Conservation (phyloP, 345 rosid genomes). For the Heritiera fomes region DNA sequence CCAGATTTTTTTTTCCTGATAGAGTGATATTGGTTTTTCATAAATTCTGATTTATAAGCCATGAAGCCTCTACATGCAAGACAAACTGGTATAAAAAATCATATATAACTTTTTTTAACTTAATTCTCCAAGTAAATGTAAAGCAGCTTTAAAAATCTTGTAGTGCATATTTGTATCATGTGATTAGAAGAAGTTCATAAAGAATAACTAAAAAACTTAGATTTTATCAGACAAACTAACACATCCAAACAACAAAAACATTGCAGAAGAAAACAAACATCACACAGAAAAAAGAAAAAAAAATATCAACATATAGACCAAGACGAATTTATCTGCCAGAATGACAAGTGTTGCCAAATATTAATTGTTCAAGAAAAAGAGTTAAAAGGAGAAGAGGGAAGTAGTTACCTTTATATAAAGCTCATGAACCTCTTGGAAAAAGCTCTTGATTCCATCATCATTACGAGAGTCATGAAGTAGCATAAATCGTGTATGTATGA, state of each 20-base stretch:
- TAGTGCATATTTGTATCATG: neutral
- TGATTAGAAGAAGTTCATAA: neutral
- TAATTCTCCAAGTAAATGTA: neutral
- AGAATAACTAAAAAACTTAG: neutral
- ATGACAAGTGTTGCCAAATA: neutral
- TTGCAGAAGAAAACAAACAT: neutral
- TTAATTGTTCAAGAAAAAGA: neutral
- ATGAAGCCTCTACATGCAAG: neutral
- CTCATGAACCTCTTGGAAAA: conserved; percentile 85
- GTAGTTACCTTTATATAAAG: conserved; percentile 61
- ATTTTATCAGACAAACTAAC: neutral
- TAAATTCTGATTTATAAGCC: neutral
- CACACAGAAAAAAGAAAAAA: neutral
- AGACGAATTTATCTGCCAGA: neutral
- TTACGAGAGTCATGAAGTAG: conserved; percentile 95
- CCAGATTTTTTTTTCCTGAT: neutral
- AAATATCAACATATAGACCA: neutral
- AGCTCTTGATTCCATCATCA: conserved; percentile 97
- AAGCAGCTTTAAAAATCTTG: neutral
- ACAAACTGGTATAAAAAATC: neutral
- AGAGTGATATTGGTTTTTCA: neutral
- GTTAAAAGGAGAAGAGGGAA: neutral
- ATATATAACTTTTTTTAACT: neutral
- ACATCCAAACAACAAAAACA: neutral
- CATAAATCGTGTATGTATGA: conserved; percentile 83